phyloP scores from a whole-genome alignment of 1,284 basidiomycete genomes.

The Tylopilus sp. region DNA sequence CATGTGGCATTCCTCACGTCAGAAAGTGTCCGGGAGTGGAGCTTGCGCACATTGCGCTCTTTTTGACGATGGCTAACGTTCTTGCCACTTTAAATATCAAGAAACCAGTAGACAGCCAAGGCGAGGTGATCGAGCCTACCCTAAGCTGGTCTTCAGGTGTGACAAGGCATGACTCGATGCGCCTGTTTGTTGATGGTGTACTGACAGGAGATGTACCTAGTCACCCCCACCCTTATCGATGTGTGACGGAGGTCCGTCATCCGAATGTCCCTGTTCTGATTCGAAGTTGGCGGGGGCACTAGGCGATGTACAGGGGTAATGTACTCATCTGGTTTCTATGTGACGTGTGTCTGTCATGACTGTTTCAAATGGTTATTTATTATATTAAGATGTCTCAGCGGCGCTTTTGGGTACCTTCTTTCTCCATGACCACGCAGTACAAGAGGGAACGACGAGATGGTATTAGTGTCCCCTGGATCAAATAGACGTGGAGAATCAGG shows the following conservation, averaged over 20 bases:
- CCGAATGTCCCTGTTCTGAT: slow-evolving; percentile 3
- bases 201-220: neutral
- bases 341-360: no score
- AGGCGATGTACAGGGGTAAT: no score
- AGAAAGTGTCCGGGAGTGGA: slow-evolving; percentile 11
- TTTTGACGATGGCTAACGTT: slow-evolving; percentile 3
- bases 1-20: neutral
- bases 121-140: neutral
- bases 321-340: no score
- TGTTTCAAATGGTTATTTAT: no score
- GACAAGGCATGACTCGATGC: neutral
- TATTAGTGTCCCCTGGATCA: no score
- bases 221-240: slow-evolving; percentile 3
- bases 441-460: no score
- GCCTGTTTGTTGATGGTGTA: no score
- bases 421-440: no score
- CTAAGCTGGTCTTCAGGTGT: slow-evolving; percentile 1
- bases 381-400: no score
- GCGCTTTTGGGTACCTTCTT: no score
- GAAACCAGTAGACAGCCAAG: neutral
- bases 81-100: neutral
- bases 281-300: neutral
- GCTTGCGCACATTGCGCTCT: slow-evolving; percentile 6
- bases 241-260: slow-evolving; percentile 2
- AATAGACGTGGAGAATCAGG: no score